These are phyloP conservation scores for Fusarium heterosporum DNA, from an alignment of 2,329 filamentous ascomycete genomes.

Conservation along the genomic window DNA sequence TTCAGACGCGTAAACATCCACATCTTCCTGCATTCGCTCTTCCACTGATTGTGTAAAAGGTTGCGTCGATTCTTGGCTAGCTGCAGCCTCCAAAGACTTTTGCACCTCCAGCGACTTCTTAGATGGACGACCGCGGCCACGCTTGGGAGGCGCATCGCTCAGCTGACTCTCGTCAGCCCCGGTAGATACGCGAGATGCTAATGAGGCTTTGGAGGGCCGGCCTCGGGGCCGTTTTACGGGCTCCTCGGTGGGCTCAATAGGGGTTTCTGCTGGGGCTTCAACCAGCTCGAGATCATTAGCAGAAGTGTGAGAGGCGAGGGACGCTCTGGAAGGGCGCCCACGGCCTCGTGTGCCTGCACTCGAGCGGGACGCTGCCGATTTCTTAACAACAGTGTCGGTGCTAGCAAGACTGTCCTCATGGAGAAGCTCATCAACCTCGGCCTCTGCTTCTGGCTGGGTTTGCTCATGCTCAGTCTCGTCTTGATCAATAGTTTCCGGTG, in stretches of 20 bases:
- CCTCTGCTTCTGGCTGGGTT: conserved; percentile 21
- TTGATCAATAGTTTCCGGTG: conserved; percentile 43
- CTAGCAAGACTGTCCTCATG: conserved; percentile 57
- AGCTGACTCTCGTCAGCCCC: conserved; percentile 39
- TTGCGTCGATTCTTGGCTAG: conserved; percentile 30
- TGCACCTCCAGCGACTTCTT: conserved; percentile 49
- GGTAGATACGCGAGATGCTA: conserved; percentile 42
- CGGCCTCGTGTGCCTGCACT: conserved; percentile 44
- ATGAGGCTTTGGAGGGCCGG: conserved; percentile 50
- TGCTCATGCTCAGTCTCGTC: conserved; percentile 34
- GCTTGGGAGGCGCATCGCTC: conserved; percentile 44
- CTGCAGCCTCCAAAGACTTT: conserved; percentile 37
- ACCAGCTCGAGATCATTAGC: conserved; percentile 43
- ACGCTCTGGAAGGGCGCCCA: conserved; percentile 49
- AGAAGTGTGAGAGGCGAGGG: conserved; percentile 45
- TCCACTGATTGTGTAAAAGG: conserved; percentile 29
- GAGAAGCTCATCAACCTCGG: conserved; percentile 43
- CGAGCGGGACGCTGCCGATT: conserved; percentile 40
- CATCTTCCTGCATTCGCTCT: conserved; percentile 34
- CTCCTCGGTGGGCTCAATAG: conserved; percentile 19
- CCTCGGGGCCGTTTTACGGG: conserved; percentile 49
- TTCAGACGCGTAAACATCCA: conserved; percentile 27
- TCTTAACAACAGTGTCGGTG: conserved; percentile 58
- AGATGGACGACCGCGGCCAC: conserved; percentile 48
- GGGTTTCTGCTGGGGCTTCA: conserved; percentile 32